A percentile compares a stretch with the other conserved stretches of the same genome.
Evolutionary conservation across 805 yeast species (phyloP).

Genomic region (Komagataella kurtzmanii): DNA sequence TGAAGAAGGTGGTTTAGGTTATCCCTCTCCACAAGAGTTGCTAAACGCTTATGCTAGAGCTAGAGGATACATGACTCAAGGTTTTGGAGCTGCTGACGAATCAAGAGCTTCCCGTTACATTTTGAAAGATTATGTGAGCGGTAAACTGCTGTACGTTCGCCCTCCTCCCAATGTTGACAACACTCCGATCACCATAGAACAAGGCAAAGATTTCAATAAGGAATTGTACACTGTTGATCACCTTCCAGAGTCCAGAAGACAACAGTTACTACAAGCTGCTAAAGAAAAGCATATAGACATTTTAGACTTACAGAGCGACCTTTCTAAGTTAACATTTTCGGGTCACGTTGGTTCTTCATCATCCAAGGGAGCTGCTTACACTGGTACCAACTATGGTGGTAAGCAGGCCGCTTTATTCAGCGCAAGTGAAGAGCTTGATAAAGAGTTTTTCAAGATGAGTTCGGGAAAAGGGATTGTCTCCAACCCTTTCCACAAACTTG

Average conservation of each 20-base stretch:
- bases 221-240: slow-evolving; percentile 56
- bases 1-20: slow-evolving; percentile 84
- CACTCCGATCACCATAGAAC: slow-evolving; percentile 35
- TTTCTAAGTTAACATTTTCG: slow-evolving; percentile 64
- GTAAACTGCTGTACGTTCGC: slow-evolving; percentile 68
- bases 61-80: slow-evolving; percentile 95
- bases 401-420: slow-evolving; percentile 67
- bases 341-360: slow-evolving; percentile 51
- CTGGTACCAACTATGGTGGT: slow-evolving; percentile 60
- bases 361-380: slow-evolving; percentile 24
- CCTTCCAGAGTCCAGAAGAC: slow-evolving; percentile 61
- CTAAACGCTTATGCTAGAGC: slow-evolving; percentile 90
- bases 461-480: slow-evolving; percentile 47
- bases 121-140: slow-evolving; percentile 89
- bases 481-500: slow-evolving; percentile 60
- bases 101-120: slow-evolving; percentile 87
- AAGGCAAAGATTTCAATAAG: slow-evolving; percentile 52
- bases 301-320: slow-evolving; percentile 56
- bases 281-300: slow-evolving; percentile 40
- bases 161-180: slow-evolving; percentile 79
- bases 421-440: slow-evolving; percentile 74
- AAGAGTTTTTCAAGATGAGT: slow-evolving; percentile 69
- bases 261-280: slow-evolving; percentile 57
- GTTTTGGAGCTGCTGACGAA: slow-evolving; percentile 94
- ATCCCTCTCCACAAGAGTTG: slow-evolving; percentile 81